Conservation (phyloP, 768 basidiomycete species). For the Lactarius hengduanensis region DNA sequence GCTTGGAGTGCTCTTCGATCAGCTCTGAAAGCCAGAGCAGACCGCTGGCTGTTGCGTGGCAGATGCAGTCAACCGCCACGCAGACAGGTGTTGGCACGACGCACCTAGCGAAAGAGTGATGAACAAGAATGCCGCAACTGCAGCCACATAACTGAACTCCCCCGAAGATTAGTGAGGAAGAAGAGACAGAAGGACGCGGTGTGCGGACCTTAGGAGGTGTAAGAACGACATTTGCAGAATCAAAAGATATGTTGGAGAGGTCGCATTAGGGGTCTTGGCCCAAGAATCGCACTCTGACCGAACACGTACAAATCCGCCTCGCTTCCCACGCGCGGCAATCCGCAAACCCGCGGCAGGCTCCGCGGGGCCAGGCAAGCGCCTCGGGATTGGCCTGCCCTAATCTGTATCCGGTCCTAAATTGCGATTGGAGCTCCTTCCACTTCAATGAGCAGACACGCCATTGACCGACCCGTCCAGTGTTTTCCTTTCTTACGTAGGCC, state of each 20-base stretch:
- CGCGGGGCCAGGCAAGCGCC: neutral
- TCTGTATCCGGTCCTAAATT: neutral
- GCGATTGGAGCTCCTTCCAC: neutral
- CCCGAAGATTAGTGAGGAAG: conserved; percentile 10
- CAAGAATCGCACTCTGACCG: neutral
- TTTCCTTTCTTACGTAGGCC: neutral
- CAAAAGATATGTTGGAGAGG: neutral
- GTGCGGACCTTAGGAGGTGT: conserved; percentile 57
- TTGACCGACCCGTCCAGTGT: neutral
- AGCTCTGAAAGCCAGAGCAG: conserved; percentile 91
- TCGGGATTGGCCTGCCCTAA: neutral
- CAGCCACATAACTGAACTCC: conserved; percentile 63
- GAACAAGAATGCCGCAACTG: conserved; percentile 77
- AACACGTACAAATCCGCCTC: neutral
- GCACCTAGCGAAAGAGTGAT: conserved; percentile 88
- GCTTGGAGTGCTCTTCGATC: conserved; percentile 88
- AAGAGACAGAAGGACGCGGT: conserved; percentile 13
- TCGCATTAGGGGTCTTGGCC: conserved; percentile 3
- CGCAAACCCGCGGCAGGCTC: neutral
- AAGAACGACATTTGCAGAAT: conserved; percentile 48
- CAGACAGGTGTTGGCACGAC: conserved; percentile 29
- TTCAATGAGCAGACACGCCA: neutral
- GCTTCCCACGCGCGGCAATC: neutral
- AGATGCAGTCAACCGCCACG: neutral
- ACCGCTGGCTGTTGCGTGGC: conserved; percentile 69